These are phyloP conservation scores for Cryphonectria parasitica DNA, from an alignment of 2,329 filamentous ascomycete genomes.

Conservation along the genomic window DNA sequence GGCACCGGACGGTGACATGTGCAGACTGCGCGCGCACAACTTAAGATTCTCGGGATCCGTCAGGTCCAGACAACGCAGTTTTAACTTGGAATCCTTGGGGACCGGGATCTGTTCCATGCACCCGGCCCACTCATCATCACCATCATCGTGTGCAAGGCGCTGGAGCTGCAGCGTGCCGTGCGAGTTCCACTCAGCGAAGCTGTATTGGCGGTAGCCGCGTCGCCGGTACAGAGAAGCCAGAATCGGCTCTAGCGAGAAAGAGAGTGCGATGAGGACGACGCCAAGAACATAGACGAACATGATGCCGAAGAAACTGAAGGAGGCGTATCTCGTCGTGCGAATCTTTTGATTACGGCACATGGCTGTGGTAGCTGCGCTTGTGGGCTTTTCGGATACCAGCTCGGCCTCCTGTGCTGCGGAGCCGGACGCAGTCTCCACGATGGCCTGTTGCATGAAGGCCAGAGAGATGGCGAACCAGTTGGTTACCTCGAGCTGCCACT, in stretches of 20 bases:
- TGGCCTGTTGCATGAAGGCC: constrained; percentile 18
- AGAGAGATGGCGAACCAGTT: constrained; percentile 27
- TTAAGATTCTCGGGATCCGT: not conserved
- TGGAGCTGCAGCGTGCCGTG: constrained; percentile 36
- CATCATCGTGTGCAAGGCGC: constrained; percentile 35
- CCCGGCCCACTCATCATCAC: not conserved
- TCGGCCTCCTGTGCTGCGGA: not conserved
- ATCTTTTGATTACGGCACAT: constrained; percentile 35
- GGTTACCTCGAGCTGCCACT: constrained; percentile 31
- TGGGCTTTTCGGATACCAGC: not conserved
- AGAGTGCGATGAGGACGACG: constrained; percentile 28
- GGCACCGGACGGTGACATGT: not conserved
- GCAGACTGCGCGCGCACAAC: not conserved
- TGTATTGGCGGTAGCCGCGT: constrained; percentile 27
- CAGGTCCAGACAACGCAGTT: not conserved
- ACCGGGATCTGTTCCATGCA: not conserved
- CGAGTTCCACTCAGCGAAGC: constrained; percentile 34
- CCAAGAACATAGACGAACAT: constrained; percentile 33
- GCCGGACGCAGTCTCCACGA: constrained; percentile 26
- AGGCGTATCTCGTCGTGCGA: constrained; percentile 30
- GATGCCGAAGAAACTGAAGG: constrained; percentile 38
- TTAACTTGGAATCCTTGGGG: not conserved
- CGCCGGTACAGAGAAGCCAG: constrained; percentile 24
- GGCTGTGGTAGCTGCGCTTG: constrained; percentile 11
- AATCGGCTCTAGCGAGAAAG: constrained; percentile 30